Conservation (phyloP, 768 basidiomycete species). For the Tephrocybe sp. region DNA sequence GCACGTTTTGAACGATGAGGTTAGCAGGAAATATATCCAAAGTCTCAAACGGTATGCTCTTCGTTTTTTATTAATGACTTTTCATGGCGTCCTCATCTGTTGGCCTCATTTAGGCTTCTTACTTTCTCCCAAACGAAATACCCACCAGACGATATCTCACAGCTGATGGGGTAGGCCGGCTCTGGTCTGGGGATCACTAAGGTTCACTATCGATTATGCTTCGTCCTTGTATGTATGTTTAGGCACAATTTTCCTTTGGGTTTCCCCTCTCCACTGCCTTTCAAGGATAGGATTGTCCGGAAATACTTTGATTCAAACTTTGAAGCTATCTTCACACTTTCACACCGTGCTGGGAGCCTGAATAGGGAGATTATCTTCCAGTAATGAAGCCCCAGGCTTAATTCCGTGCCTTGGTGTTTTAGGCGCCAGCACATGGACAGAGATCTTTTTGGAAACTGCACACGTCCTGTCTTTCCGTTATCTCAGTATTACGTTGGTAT, state of each 20-base stretch:
- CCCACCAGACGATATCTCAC: conserved; percentile 89
- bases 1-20: conserved; percentile 98
- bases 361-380: neutral
- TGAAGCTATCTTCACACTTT: no score
- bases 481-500: no score
- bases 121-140: conserved; percentile 97
- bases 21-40: conserved; percentile 98
- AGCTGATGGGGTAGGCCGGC: conserved; percentile 70
- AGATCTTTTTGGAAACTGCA: neutral
- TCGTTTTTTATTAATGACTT: neutral
- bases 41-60: conserved; percentile 82
- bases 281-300: no score
- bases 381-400: no score
- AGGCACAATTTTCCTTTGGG: no score
- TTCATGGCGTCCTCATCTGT: neutral
- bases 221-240: neutral
- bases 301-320: no score
- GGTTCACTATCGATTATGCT: neutral
- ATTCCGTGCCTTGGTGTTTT: no score
- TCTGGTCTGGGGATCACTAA: neutral
- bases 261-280: no score
- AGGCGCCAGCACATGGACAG: neutral
- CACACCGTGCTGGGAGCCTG: neutral
- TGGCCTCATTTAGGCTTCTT: conserved; percentile 57
- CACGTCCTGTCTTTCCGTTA: neutral